Conservation (phyloP, 2,329 filamentous ascomycete genomes). For the Pseudomassariella vexata region DNA sequence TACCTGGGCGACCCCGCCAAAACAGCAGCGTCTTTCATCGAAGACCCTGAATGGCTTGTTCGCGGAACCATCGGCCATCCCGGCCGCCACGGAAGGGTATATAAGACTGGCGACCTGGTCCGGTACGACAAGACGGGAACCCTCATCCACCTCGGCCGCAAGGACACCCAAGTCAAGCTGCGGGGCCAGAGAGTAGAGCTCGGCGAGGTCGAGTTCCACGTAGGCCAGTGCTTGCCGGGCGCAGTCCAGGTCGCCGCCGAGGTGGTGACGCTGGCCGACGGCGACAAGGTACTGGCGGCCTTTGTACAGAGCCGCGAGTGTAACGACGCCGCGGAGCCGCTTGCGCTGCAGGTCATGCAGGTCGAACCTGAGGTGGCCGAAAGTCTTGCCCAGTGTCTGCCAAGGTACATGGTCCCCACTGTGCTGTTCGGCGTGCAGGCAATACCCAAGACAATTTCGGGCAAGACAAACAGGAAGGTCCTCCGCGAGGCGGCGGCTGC, state of each 20-base stretch:
- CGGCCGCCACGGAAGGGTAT: slow-evolving; percentile 17
- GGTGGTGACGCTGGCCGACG: neutral
- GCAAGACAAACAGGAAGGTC: slow-evolving; percentile 12
- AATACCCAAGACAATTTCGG: slow-evolving; percentile 10
- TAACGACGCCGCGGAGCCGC: no score
- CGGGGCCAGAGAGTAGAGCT: slow-evolving; percentile 8
- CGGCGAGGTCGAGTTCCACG: slow-evolving; percentile 5
- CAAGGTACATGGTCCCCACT: slow-evolving; percentile 12
- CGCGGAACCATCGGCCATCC: slow-evolving; percentile 12
- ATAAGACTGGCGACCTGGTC: slow-evolving; percentile 34
- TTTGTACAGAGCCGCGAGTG: no score
- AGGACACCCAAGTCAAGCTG: slow-evolving; percentile 8
- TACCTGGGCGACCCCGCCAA: slow-evolving; percentile 24
- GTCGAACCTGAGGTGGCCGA: no score
- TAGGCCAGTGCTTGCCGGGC: neutral
- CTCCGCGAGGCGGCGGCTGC: no score
- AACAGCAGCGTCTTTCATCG: slow-evolving; percentile 16
- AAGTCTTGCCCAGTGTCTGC: no score
- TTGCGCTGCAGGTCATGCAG: no score
- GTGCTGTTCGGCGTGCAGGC: slow-evolving; percentile 5
- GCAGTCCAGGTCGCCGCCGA: neutral
- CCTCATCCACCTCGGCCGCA: slow-evolving; percentile 16
- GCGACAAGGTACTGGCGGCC: no score
- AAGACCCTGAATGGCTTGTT: slow-evolving; percentile 11
- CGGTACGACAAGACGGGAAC: slow-evolving; percentile 24